phyloP scores from a whole-genome alignment of 148 eudicot species.

The Limonium bicolor region DNA sequence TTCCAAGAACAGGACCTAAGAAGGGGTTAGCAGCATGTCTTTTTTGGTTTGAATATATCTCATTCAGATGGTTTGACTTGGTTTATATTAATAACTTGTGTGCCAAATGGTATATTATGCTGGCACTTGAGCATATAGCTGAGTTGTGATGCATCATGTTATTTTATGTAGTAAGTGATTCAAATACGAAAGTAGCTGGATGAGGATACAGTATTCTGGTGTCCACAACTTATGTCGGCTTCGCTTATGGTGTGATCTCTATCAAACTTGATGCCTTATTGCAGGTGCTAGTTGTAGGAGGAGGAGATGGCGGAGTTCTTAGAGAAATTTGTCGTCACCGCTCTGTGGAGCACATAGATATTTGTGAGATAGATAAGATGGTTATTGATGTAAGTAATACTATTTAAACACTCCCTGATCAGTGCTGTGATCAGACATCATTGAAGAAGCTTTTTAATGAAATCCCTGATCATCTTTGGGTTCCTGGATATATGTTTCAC shows the following conservation, averaged over 20 bases:
- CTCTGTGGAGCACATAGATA: conserved; percentile 84
- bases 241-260: neutral
- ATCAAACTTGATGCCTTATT: conserved; percentile 1
- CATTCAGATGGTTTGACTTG: too few species aligned
- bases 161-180: too few species aligned
- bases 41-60: too few species aligned
- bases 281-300: conserved; percentile 98
- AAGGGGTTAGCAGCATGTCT: too few species aligned
- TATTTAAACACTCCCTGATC: neutral
- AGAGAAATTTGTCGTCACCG: conserved; percentile 85
- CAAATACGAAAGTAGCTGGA: too few species aligned
- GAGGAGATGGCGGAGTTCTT: conserved; percentile 99
- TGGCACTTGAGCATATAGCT: too few species aligned
- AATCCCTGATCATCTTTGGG: too few species aligned
- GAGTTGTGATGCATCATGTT: too few species aligned
- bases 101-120: too few species aligned
- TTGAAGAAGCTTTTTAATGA: neutral
- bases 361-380: conserved; percentile 94
- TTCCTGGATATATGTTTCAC: conserved; percentile 2
- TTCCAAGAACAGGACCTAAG: too few species aligned
- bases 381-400: conserved; percentile 72
- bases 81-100: too few species aligned
- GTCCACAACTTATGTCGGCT: too few species aligned
- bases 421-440: neutral
- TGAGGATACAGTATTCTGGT: neutral